Evolutionary conservation across 1,284 basidiomycete species (phyloP), one percentile per base, ranked within the genome.

Genomic region (Cryptococcus maquisensis): DNA sequence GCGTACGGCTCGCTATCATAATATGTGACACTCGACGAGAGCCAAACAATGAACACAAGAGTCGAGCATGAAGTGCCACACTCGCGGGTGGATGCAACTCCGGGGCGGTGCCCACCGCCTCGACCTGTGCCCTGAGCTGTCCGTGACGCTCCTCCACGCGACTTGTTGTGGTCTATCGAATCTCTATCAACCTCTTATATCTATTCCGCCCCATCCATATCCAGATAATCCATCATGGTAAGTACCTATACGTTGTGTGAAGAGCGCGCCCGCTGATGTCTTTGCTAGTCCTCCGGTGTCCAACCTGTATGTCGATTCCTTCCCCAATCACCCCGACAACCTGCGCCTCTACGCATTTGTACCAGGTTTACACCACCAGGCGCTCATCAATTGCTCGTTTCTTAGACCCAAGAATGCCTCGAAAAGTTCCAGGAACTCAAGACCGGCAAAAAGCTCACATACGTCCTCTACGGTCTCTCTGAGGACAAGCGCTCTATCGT

Each of bases 381-480:
- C 54, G 13, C 28, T 45, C 43, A 36, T n/a, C 10, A 36, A 16
- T 13, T 20, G 3, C 37, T 42, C 21, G 10, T 23, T 36, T 36
- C 36, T 45, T 63, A 74, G 72, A 66, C 65, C 58, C 66, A 60
- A 56, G 72, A 74, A 61, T 92, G 90, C 77, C 65, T 91, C 57
- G 70, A 75, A 2, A 74, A 75, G 52, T 97, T 80, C 82, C 82
- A 86, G 74, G 77, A 82, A 49, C 83, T 97, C 72, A 96, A 97
- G 81, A 79, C 88, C 46, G 81, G 83, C 72, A 90, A 90, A 82
- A 87, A 84, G 79, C 63, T 75, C 79, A 90, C 90, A 77, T 98
- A 90, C 82, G 86, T 97, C 79, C 83, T 93, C 79, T 96, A 84
- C 81, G 81, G 74, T 42, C 78, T 97, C 65, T 86, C 79, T 76